Conservation (phyloP, 108 stramenopile species). For the Cafeteria roenbergensis region DNA sequence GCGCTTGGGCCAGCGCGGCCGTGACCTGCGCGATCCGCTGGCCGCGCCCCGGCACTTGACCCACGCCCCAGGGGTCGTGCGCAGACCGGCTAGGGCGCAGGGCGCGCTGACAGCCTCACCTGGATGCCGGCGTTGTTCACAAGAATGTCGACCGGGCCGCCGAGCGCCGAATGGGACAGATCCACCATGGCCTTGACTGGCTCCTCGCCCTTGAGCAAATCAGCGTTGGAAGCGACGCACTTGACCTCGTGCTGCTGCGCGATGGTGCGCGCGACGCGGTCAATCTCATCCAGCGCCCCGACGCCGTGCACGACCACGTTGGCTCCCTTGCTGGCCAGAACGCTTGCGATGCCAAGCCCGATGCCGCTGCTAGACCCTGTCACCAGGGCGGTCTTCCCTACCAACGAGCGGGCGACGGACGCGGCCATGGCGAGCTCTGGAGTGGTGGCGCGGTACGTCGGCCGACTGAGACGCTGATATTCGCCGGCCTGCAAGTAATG, state of each 20-base stretch:
- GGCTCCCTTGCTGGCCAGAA: constrained; percentile 14
- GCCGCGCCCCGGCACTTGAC: too few species aligned
- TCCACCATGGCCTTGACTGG: background rate
- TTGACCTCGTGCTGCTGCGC: background rate
- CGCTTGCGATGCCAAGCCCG: constrained; percentile 15
- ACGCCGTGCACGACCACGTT: constrained; percentile 14
- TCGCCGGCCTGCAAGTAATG: too few species aligned
- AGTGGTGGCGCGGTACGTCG: too few species aligned
- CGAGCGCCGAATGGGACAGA: background rate
- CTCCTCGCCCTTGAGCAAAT: background rate
- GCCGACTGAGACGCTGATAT: too few species aligned
- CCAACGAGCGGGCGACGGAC: too few species aligned
- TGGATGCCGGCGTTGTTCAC: constrained; percentile 23
- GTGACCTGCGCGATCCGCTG: too few species aligned
- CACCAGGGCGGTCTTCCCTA: constrained; percentile 13
- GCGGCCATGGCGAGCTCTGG: too few species aligned
- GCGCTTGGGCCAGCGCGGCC: too few species aligned
- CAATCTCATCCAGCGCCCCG: constrained; percentile 4
- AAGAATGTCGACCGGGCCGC: background rate
- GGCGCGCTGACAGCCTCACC: too few species aligned
- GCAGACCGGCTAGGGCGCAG: too few species aligned
- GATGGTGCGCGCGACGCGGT: background rate
- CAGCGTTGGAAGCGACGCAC: background rate
- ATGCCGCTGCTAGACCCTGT: constrained; percentile 24
- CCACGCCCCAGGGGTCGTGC: too few species aligned